A percentile compares a stretch with the other conserved stretches of the same genome.
Evolutionary conservation across 768 basidiomycete species (phyloP).

Genomic region (Lactarius pseudohatsudake): DNA sequence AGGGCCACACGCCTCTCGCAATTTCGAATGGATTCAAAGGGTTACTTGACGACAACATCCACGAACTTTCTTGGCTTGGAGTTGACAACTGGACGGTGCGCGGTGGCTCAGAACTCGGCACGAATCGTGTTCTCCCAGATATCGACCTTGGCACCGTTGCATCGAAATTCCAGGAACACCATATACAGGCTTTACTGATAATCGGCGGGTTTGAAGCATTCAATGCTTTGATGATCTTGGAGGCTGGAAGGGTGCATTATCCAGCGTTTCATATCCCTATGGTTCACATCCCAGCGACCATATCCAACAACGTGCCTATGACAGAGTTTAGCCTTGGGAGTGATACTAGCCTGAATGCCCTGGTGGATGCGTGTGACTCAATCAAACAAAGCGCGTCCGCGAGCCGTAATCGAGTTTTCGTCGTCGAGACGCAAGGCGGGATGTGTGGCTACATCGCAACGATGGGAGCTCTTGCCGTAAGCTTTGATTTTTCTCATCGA

Average conservation of each 20-base stretch:
- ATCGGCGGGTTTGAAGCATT: conserved; percentile 98
- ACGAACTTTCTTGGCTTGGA: conserved; percentile 90
- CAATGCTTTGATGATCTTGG: conserved; percentile 71
- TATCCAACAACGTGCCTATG: conserved; percentile 97
- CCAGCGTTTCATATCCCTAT: conserved; percentile 95
- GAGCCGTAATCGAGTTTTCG: conserved; percentile 93
- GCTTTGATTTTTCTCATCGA: conserved; percentile 35
- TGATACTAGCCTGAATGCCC: conserved; percentile 96
- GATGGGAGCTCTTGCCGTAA: conserved; percentile 91
- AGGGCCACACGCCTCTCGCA: conserved; percentile 90
- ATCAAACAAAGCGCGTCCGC: conserved; percentile 99
- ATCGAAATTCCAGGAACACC: conserved; percentile 84
- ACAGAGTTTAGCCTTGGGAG: conserved; percentile 95
- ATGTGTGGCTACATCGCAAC: conserved; percentile 95
- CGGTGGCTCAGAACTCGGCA: conserved; percentile 96
- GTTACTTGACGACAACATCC: conserved; percentile 83
- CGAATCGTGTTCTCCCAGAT: conserved; percentile 87
- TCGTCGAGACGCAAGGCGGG: conserved; percentile 97
- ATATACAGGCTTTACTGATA: conserved; percentile 76
- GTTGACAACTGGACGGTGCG: conserved; percentile 96
- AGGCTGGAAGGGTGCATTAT: conserved; percentile 78
- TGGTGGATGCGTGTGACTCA: conserved; percentile 96
- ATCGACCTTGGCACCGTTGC: conserved; percentile 87
- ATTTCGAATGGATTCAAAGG: conserved; percentile 97
- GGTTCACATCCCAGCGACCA: conserved; percentile 93